Evolutionary conservation across 2,329 filamentous ascomycete genomes (phyloP).

Genomic region (Ceratocystis harringtonii): DNA sequence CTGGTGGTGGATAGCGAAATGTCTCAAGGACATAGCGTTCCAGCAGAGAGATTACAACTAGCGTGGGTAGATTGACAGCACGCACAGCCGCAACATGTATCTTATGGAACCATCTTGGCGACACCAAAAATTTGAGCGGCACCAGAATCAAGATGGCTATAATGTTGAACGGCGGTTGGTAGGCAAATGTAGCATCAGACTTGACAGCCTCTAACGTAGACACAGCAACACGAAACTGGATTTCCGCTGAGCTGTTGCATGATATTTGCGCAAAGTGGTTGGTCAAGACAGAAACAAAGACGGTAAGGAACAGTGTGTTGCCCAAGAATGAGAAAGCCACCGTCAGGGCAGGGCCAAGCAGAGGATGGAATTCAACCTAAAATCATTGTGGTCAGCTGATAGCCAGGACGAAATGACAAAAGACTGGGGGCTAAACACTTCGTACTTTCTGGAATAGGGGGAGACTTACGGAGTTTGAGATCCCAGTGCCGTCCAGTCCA

Average conservation of each 20-base stretch:
- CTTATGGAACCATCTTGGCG: slow-evolving; percentile 80
- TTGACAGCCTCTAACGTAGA: slow-evolving; percentile 77
- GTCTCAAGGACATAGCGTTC: slow-evolving; percentile 51
- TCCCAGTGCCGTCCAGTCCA: slow-evolving; percentile 58
- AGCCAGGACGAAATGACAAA: neutral
- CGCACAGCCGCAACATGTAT: slow-evolving; percentile 68
- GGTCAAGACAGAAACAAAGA: slow-evolving; percentile 72
- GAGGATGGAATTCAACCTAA: slow-evolving; percentile 56
- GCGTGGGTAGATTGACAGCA: slow-evolving; percentile 57
- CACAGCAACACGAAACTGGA: slow-evolving; percentile 67
- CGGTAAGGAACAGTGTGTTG: slow-evolving; percentile 78
- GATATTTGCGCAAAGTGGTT: slow-evolving; percentile 73
- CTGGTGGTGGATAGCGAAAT: slow-evolving; percentile 16
- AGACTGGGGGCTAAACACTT: neutral
- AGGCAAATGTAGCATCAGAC: slow-evolving; percentile 67
- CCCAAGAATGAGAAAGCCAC: slow-evolving; percentile 72
- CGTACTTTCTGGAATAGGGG: too few relatives aligned
- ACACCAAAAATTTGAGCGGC: slow-evolving; percentile 62
- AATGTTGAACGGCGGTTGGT: slow-evolving; percentile 72
- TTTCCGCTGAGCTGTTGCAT: slow-evolving; percentile 63
- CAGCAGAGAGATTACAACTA: slow-evolving; percentile 54
- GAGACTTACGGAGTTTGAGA: slow-evolving; percentile 37
- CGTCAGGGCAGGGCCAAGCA: slow-evolving; percentile 69
- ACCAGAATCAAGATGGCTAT: slow-evolving; percentile 58
- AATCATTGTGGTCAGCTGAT: slow-evolving; percentile 36